Percentiles rank a stretch among this genome's conserved stretches.
Evolutionary conservation across 257 asterid genomes (phyloP).

Genomic region (Jacaranda copaia): DNA sequence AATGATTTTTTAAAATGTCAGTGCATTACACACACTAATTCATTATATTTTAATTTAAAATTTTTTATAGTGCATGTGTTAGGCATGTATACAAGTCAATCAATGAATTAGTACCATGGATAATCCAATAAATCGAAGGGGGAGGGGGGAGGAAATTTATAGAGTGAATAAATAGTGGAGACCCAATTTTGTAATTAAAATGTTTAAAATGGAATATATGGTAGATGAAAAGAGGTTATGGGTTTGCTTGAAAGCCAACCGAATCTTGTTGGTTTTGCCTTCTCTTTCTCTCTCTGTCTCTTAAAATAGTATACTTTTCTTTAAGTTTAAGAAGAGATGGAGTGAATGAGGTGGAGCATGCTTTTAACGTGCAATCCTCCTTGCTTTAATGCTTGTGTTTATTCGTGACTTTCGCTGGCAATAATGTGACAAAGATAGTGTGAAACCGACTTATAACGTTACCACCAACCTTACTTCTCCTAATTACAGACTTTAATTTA

Average conservation of each 20-base stretch:
- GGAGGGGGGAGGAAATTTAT: too few species aligned
- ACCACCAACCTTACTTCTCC: slow-evolving; percentile 35
- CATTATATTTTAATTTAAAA: too few species aligned
- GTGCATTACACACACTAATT: too few species aligned
- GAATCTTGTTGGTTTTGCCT: slow-evolving; percentile 52
- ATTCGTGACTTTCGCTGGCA: slow-evolving; percentile 62
- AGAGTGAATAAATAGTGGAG: slow-evolving; percentile 35
- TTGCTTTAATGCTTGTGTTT: slow-evolving; percentile 60
- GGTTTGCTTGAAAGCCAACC: slow-evolving; percentile 80
- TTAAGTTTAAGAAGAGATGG: slow-evolving; percentile 70
- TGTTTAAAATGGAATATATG: slow-evolving; percentile 31
- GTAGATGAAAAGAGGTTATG: slow-evolving; percentile 47
- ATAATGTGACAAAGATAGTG: slow-evolving; percentile 24
- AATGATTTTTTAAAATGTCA: too few species aligned
- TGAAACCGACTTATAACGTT: slow-evolving; percentile 24
- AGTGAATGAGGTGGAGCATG: slow-evolving; percentile 78
- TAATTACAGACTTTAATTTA: slow-evolving; percentile 10
- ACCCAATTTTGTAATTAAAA: slow-evolving; percentile 15
- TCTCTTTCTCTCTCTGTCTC: slow-evolving; percentile 20
- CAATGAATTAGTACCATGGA: background rate
- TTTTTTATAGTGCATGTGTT: too few species aligned
- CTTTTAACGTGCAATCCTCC: slow-evolving; percentile 43
- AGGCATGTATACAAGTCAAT: too few species aligned
- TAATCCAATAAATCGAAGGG: too few species aligned
- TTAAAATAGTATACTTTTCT: slow-evolving; percentile 52